These are phyloP conservation scores for Lactarius indigo DNA, from an alignment of 768 basidiomycete species.

Conservation along the genomic window DNA sequence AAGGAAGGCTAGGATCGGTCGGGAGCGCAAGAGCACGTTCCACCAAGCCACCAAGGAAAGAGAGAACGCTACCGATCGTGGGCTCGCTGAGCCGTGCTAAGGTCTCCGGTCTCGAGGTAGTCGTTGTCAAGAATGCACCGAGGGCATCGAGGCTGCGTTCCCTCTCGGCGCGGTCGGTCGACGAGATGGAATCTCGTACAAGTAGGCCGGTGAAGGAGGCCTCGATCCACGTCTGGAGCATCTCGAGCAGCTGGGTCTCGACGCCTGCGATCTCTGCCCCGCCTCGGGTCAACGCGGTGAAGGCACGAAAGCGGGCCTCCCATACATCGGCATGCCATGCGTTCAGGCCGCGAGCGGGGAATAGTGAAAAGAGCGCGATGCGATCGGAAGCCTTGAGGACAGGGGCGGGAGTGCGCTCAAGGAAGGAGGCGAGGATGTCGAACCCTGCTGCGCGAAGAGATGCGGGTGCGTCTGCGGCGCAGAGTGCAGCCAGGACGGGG, in stretches of 20 bases:
- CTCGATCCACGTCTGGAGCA: constrained; percentile 64
- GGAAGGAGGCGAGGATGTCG: constrained; percentile 69
- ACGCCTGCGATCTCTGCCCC: constrained; percentile 63
- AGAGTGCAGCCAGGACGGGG: constrained; percentile 60
- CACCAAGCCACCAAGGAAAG: constrained; percentile 58
- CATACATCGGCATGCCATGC: constrained; percentile 67
- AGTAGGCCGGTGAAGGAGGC: constrained; percentile 53
- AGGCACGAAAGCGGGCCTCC: constrained; percentile 65
- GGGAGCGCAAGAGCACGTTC: constrained; percentile 44
- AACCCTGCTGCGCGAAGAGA: constrained; percentile 64
- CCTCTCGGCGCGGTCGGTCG: constrained; percentile 46
- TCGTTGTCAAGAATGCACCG: constrained; percentile 51
- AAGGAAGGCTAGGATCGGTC: constrained; percentile 20
- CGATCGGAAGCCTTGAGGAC: constrained; percentile 53
- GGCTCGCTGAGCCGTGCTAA: constrained; percentile 59
- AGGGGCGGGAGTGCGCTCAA: constrained; percentile 53
- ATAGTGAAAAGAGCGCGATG: constrained; percentile 60
- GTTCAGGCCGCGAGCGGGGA: constrained; percentile 40
- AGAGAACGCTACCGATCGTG: constrained; percentile 51
- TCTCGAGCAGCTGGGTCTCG: constrained; percentile 51
- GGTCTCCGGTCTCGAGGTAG: constrained; percentile 50
- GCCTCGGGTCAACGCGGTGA: constrained; percentile 58
- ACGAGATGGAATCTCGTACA: constrained; percentile 34
- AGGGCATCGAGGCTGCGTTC: constrained; percentile 63
- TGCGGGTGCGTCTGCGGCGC: constrained; percentile 48